A percentile compares a stretch with the other conserved stretches of the same genome.
Evolutionary conservation across 805 yeast genomes (phyloP).

Genomic region (Ogataea paradorogensis): DNA sequence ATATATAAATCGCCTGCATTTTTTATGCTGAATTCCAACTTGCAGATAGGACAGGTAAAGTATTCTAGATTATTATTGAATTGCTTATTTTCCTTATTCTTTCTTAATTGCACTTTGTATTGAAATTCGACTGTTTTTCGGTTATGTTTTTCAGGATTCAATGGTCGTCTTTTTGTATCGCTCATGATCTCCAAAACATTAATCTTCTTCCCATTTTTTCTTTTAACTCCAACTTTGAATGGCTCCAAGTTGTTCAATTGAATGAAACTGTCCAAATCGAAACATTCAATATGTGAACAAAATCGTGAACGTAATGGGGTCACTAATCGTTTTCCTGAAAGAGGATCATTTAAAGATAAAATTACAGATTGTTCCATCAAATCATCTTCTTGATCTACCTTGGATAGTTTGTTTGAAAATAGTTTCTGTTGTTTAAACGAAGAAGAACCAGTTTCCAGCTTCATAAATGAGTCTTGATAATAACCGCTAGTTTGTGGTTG

Average conservation of each 20-base stretch:
- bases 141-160: conserved; percentile 24
- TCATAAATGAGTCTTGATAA: no score
- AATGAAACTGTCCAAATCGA: conserved; percentile 32
- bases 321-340: conserved; percentile 28
- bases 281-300: conserved; percentile 37
- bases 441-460: no score
- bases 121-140: conserved; percentile 20
- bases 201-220: conserved; percentile 13
- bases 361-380: conserved; percentile 28
- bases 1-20: conserved; percentile 32
- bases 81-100: conserved; percentile 17
- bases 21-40: conserved; percentile 32
- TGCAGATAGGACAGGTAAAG: conserved; percentile 37
- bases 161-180: conserved; percentile 26
- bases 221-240: conserved; percentile 25
- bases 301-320: conserved; percentile 32
- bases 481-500: no score
- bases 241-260: conserved; percentile 29
- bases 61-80: conserved; percentile 29
- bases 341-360: conserved; percentile 33
- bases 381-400: conserved; percentile 28
- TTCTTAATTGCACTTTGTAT: conserved; percentile 21
- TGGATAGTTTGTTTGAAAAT: background rate
- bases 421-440: conserved; percentile 6
- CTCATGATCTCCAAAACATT: conserved; percentile 23